A percentile compares a stretch with the other conserved stretches of the same genome.
These are phyloP conservation scores for Colletotrichum abscissum DNA, from an alignment of 2,329 filamentous ascomycete species.

Conservation along the genomic window DNA sequence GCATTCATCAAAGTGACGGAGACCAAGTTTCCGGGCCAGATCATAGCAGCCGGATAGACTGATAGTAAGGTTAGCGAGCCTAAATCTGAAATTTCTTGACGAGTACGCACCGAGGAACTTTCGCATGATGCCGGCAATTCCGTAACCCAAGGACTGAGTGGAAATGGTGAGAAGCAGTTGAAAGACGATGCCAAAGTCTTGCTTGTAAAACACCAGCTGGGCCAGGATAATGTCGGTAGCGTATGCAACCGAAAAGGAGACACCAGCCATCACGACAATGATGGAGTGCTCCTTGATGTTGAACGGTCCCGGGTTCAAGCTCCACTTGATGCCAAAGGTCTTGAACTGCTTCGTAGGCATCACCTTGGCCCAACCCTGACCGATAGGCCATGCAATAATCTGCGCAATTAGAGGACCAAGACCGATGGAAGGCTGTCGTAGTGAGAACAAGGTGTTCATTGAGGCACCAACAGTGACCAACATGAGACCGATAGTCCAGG, in stretches of 20 bases:
- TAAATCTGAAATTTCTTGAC: background rate
- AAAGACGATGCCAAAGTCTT: constrained; percentile 74
- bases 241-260: constrained; percentile 77
- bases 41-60: constrained; percentile 77
- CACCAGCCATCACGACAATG: constrained; percentile 78
- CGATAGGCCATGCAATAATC: constrained; percentile 73
- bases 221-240: constrained; percentile 80
- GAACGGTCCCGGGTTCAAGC: constrained; percentile 75
- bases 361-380: constrained; percentile 68
- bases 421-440: constrained; percentile 70
- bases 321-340: constrained; percentile 65
- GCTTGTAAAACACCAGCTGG: constrained; percentile 77
- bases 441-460: constrained; percentile 72
- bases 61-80: background rate
- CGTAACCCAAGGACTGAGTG: constrained; percentile 77
- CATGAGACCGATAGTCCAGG: constrained; percentile 71
- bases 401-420: constrained; percentile 72
- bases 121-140: constrained; percentile 75
- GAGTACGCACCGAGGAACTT: constrained; percentile 65
- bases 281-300: constrained; percentile 78
- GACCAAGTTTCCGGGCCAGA: constrained; percentile 78
- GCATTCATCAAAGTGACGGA: constrained; percentile 76
- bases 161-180: constrained; percentile 75
- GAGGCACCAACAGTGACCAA: constrained; percentile 68
- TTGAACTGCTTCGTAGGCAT: constrained; percentile 62